phyloP scores from a whole-genome alignment of 192 early-diverging fungal genomes.

The Coemansia pectinata region DNA sequence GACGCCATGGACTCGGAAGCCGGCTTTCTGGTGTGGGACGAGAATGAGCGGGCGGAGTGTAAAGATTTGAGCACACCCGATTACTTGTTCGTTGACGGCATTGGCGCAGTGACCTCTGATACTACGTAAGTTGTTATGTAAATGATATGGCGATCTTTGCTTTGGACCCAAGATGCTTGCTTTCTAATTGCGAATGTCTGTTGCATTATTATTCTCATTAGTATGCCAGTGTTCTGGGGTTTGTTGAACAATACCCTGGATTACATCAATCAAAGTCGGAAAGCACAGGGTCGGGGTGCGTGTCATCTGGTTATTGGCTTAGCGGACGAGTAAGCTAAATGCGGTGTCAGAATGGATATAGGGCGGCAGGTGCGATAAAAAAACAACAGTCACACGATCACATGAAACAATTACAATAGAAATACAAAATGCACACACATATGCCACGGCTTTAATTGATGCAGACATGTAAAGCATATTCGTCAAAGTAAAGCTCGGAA shows the following conservation, averaged over 20 bases:
- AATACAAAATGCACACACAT: neutral
- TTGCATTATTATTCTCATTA: neutral
- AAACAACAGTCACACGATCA: neutral
- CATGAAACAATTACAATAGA: neutral
- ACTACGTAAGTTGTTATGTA: neutral
- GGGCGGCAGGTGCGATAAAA: neutral
- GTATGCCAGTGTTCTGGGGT: constrained; percentile 37
- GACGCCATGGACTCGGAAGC: constrained; percentile 14
- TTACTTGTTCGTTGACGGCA: constrained; percentile 43
- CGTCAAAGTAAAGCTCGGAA: no score
- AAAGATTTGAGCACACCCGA: constrained; percentile 18
- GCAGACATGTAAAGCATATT: neutral
- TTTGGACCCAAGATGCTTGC: neutral
- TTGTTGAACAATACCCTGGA: constrained; percentile 46
- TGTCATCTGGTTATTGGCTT: constrained; percentile 33
- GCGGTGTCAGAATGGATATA: neutral
- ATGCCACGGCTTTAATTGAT: neutral
- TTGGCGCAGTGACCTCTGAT: constrained; percentile 15
- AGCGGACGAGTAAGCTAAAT: neutral
- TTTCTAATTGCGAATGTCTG: neutral
- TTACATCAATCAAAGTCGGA: constrained; percentile 23
- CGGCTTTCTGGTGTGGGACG: constrained; percentile 40
- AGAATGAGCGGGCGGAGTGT: neutral
- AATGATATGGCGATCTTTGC: neutral
- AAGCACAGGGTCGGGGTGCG: neutral